phyloP scores from a whole-genome alignment of 1,284 basidiomycete genomes.

The Xerocomus amazonicus region DNA sequence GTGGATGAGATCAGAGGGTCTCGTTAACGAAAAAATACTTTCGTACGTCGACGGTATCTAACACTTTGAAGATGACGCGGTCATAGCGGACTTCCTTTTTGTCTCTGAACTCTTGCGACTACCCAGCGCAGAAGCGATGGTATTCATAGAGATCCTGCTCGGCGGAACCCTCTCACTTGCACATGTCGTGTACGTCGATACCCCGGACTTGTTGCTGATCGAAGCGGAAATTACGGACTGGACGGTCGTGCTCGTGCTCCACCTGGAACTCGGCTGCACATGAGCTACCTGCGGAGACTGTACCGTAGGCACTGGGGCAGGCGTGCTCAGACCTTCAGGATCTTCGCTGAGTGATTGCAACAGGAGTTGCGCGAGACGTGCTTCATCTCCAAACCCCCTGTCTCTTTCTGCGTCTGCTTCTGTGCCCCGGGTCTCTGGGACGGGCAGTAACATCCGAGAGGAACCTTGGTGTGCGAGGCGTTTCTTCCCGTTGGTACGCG shows the following conservation, averaged over 20 bases:
- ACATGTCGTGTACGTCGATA: slow-evolving; percentile 31
- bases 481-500: slow-evolving; percentile 17
- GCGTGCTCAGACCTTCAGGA: not conserved
- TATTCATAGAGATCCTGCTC: slow-evolving; percentile 31
- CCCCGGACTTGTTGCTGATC: slow-evolving; percentile 28
- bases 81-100: slow-evolving; percentile 28
- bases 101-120: slow-evolving; percentile 29
- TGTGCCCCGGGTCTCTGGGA: slow-evolving; percentile 19
- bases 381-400: slow-evolving; percentile 29
- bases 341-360: slow-evolving; percentile 26
- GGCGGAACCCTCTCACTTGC: slow-evolving; percentile 27
- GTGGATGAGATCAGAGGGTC: slow-evolving; percentile 5
- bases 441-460: slow-evolving; percentile 24
- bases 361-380: slow-evolving; percentile 27
- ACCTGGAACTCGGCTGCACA: slow-evolving; percentile 24
- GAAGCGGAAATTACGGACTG: slow-evolving; percentile 27
- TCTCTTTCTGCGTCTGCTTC: slow-evolving; percentile 20
- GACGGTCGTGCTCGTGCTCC: slow-evolving; percentile 32
- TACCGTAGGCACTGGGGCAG: slow-evolving; percentile 6
- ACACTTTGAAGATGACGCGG: slow-evolving; percentile 27
- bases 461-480: slow-evolving; percentile 28
- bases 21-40: not conserved
- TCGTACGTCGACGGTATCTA: slow-evolving; percentile 13
- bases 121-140: slow-evolving; percentile 25
- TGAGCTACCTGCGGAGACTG: slow-evolving; percentile 18